Evolutionary conservation across 2,329 filamentous ascomycete genomes (phyloP).

Genomic region (Tolypocladium inflatum): DNA sequence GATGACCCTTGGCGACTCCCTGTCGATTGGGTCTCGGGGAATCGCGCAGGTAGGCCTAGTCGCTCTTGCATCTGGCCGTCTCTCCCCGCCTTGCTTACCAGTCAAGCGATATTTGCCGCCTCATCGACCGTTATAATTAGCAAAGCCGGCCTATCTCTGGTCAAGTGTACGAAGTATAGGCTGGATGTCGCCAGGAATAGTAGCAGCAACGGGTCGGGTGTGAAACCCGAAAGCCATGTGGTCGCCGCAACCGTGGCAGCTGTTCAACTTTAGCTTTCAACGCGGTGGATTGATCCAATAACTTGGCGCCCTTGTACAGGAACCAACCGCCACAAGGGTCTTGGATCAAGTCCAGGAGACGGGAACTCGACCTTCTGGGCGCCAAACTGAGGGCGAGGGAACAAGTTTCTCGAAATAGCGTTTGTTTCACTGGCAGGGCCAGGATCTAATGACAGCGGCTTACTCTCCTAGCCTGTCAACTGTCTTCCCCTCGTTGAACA

Average conservation of each 20-base stretch:
- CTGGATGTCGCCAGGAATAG: neutral
- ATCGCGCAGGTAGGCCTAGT: neutral
- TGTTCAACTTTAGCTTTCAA: neutral
- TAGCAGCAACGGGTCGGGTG: neutral
- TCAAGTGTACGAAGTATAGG: no score
- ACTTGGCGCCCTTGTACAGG: neutral
- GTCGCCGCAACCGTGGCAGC: neutral
- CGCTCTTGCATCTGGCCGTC: neutral
- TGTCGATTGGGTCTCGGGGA: slow-evolving; percentile 13
- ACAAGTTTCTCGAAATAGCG: neutral
- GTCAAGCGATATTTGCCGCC: neutral
- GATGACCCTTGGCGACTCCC: neutral
- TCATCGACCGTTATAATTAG: neutral
- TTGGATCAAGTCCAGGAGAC: neutral
- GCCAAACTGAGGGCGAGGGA: neutral
- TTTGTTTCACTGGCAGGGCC: neutral
- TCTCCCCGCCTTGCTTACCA: neutral
- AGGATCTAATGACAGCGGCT: neutral
- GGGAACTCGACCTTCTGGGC: neutral
- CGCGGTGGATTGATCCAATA: neutral
- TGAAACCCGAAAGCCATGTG: neutral
- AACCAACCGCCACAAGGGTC: neutral
- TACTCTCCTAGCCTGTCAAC: neutral
- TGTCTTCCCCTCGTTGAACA: neutral
- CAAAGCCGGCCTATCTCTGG: neutral